Evolutionary conservation across 2,329 filamentous ascomycete genomes (phyloP), one percentile per base, ranked within the genome.

Genomic region (Orbilia blumenaviensis): DNA sequence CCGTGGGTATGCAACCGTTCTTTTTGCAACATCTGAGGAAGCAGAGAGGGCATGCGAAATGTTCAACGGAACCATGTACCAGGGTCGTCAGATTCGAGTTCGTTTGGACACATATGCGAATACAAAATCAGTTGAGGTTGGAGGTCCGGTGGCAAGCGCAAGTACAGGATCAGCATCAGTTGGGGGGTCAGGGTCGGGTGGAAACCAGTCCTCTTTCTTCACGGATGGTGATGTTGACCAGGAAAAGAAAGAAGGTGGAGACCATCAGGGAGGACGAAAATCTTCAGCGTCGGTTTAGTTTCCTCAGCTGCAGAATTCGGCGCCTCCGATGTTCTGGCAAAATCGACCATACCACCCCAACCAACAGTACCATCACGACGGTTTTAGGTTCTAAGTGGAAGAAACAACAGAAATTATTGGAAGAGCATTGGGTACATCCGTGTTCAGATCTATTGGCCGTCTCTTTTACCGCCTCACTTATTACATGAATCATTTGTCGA

Each of bases 1-100:
- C 18, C 79, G 77, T 52, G 79, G 79, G 0, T 78, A 80, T 46
- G 79, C 73, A 27, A 79, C 77, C n/a, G 79, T 77, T 29, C 66
- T 79, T 9, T 80, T 79, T 61, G 60, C 77, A 27, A 69, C 68
- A 7, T 58, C 76, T 16, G 42, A 76, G 36, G 79, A 78, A 34
- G 79, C 79, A 36, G 56, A 80, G 27, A 56, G 64, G 18, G 79
- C 79, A 12, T 74, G 76, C 54, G 67, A 72, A 18, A 68, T 78
- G 58, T 80, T 80, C 69, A 75, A 80, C 27, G 77, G 72, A 25
- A 76, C 75, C 9, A 56, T 56, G 44, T 79, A 79, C 44, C 78
- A 78, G 50, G 79, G 79, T 34, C 71, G 79, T 21, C 61, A 54
- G 36, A 72, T 80, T 29, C 42, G 77, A 21, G 78, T 80, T 48